Conservation (phyloP, 192 early-diverging fungal species). For the Rhizophagus sp. region DNA sequence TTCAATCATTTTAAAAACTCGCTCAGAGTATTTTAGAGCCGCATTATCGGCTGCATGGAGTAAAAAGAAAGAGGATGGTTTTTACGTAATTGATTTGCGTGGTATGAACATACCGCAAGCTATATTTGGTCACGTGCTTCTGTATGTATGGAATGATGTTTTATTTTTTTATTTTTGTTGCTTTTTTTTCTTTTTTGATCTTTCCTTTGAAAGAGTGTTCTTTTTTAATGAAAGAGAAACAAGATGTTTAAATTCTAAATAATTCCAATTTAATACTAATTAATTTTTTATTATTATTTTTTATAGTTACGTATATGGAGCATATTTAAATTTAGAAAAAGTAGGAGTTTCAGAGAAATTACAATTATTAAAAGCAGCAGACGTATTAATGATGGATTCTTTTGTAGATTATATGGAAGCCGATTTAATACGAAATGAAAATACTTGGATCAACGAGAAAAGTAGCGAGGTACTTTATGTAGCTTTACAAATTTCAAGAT, state of each 20-base stretch:
- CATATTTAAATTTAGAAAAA: slow-evolving; percentile 7
- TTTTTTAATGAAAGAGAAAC: not conserved
- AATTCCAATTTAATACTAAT: not conserved
- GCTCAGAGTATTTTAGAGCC: slow-evolving; percentile 22
- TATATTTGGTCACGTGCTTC: slow-evolving; percentile 1
- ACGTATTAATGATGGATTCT: slow-evolving; percentile 19
- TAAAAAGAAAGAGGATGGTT: slow-evolving; percentile 19
- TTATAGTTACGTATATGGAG: slow-evolving; percentile 10
- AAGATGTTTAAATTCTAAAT: not conserved
- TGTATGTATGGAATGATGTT: not conserved
- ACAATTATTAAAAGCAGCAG: slow-evolving; percentile 18
- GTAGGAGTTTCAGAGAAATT: not conserved
- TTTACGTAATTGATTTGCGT: slow-evolving; percentile 14
- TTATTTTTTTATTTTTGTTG: too few species aligned
- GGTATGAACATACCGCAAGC: not conserved
- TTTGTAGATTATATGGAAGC: slow-evolving; percentile 17
- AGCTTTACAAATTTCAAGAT: slow-evolving; percentile 11
- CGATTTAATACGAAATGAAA: slow-evolving; percentile 6
- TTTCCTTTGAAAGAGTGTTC: not conserved
- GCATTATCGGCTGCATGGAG: slow-evolving; percentile 12
- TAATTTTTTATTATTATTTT: not conserved
- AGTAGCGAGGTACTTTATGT: slow-evolving; percentile 4
- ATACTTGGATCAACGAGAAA: not conserved
- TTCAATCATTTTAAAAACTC: slow-evolving; percentile 22
- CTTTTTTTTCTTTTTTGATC: not conserved